phyloP scores from a whole-genome alignment of 805 yeast species.

The Nakazawaea siamensis region DNA sequence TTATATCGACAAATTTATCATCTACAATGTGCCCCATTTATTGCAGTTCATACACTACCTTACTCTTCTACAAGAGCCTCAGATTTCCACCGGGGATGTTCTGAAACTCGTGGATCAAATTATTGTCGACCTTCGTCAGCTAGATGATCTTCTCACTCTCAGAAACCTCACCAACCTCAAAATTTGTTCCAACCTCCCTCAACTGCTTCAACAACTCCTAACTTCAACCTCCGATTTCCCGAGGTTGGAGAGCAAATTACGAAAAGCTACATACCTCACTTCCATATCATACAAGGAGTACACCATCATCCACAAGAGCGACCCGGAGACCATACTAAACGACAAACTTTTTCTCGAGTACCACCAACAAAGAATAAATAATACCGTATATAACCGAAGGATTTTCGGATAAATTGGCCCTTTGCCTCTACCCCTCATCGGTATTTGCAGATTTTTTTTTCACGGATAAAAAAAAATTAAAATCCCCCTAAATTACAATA shows the following conservation, averaged over 20 bases:
- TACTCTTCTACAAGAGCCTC: neutral
- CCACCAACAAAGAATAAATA: neutral
- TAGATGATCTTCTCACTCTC: conserved; percentile 2
- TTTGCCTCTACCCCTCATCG: no score
- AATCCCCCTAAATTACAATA: no score
- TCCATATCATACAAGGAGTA: conserved; percentile 8
- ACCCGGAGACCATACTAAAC: neutral
- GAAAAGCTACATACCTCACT: conserved; percentile 1
- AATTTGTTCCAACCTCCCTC: conserved; percentile 4
- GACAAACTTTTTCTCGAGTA: neutral
- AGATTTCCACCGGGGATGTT: neutral
- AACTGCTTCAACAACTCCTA: neutral
- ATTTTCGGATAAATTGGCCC: no score
- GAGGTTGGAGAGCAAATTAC: conserved; percentile 4
- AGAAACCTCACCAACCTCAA: conserved; percentile 3
- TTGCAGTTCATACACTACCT: conserved; percentile 4
- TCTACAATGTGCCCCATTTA: conserved; percentile 3
- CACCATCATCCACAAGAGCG: neutral
- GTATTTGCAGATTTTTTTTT: no score
- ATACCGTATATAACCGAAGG: no score
- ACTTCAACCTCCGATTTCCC: neutral
- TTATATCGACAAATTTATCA: conserved; percentile 9
- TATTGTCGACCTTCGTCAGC: neutral
- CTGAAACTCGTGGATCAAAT: conserved; percentile 1
- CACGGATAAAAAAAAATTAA: no score